Base-by-base conservation (phyloP, 768 basidiomycete species). In the Hebeloma cylindrosporum region DNA sequence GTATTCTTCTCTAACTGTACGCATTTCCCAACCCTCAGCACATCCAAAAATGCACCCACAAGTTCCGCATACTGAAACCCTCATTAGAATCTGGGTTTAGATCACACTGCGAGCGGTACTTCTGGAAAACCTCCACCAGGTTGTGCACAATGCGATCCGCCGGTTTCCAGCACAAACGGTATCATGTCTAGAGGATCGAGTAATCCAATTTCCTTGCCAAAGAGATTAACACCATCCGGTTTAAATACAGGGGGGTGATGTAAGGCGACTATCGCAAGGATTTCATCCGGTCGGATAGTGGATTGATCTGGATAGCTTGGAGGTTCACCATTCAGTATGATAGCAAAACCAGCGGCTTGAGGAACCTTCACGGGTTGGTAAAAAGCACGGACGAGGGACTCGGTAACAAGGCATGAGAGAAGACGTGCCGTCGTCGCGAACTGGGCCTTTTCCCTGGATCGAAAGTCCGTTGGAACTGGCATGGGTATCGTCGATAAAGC, bases 111-210 rank as follows among this genome's bases (percentile, higher is more conserved):
- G 16, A 36, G 27, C 35, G 51, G 35, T 48, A 53, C 53, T 45
- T 56, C 50, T 28, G n/a, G n/a, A 30, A 40, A 18, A 13, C 16
- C 7, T 18, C 37, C 47, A 31, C 43, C 14, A 33, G 32, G n/a
- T 27, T 27, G 31, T 16, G 48, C 26, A 3, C 29, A 41, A 33
- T 27, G 40, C 11, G 27, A 13, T 10, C 16, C 26, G 13, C 40
- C 29, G 10, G 51, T 51, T 46, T 69, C 67, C 43, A 74, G 69
- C 27, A 76, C 64, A 14, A 69, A 36, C 2, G 75, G 71, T 44
- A 70, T 40, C 75, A 80, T 78, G 56, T 81, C 79, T 33, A 76
- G 58, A 22, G 78, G 79, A 59, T 81, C 78, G 17, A 81, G 62
- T 7, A 80, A 62, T 4, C 71, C 71, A 17, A 80, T 76, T 48